Conservation (phyloP, 2,329 filamentous ascomycete species). For the Pestalotiopsis sp. region DNA sequence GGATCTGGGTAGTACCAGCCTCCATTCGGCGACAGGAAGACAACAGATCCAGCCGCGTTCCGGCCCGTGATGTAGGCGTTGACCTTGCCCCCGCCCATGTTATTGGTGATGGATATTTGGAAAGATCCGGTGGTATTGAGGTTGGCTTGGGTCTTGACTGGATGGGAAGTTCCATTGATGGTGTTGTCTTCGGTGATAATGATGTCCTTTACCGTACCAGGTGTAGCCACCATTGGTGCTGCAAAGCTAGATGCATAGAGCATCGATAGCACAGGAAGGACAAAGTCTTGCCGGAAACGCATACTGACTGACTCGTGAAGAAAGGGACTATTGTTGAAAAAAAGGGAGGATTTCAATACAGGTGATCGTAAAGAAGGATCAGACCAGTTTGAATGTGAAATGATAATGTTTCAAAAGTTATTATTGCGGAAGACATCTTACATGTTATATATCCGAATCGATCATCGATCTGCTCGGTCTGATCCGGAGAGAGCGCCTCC, state of each 20-base stretch:
- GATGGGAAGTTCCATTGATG: background rate
- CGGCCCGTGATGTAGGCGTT: slow-evolving; percentile 11
- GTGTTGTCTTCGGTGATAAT: slow-evolving; percentile 9
- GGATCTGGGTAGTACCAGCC: slow-evolving; percentile 8
- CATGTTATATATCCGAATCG: background rate
- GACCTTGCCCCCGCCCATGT: background rate
- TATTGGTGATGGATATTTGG: slow-evolving; percentile 6
- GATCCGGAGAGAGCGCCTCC: background rate
- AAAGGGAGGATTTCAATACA: background rate
- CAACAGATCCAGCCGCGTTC: background rate
- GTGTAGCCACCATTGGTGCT: background rate
- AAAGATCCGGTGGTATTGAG: background rate
- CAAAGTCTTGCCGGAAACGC: background rate
- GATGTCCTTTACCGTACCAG: slow-evolving; percentile 2
- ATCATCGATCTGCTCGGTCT: too few species aligned
- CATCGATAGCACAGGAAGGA: background rate
- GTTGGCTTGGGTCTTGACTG: background rate
- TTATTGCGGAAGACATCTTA: background rate
- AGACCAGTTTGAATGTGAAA: background rate
- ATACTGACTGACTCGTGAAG: background rate
- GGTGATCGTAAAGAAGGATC: background rate
- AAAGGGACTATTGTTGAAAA: background rate
- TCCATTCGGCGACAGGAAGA: background rate
- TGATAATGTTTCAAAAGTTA: background rate
- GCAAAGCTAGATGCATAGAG: background rate